Evolutionary conservation across 768 basidiomycete genomes (phyloP).

Genomic region (Mycena indigotica): DNA sequence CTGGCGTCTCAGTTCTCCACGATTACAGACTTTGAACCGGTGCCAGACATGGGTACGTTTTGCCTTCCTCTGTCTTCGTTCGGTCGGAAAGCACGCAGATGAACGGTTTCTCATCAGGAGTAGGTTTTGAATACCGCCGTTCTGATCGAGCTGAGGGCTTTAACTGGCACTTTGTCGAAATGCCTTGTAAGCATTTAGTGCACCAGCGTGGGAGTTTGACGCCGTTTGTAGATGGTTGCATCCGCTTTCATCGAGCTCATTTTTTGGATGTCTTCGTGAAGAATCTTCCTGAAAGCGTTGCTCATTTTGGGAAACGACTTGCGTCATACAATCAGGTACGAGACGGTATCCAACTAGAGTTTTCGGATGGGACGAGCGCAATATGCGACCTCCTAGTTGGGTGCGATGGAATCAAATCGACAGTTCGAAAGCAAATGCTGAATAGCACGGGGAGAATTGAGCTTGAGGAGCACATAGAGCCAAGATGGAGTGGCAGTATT

Average conservation of each 20-base stretch:
- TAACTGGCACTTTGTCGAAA: slow-evolving; percentile 40
- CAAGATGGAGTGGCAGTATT: slow-evolving; percentile 48
- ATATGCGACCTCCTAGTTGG: slow-evolving; percentile 47
- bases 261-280: slow-evolving; percentile 47
- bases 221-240: slow-evolving; percentile 35
- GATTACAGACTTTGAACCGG: slow-evolving; percentile 20
- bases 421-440: slow-evolving; percentile 35
- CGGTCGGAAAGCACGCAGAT: neutral
- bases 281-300: slow-evolving; percentile 34
- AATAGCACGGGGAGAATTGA: slow-evolving; percentile 20
- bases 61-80: no score
- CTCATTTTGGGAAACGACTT: slow-evolving; percentile 42
- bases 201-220: neutral
- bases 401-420: slow-evolving; percentile 48
- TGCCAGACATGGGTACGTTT: slow-evolving; percentile 31
- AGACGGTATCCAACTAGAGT: slow-evolving; percentile 25
- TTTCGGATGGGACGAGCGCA: slow-evolving; percentile 36
- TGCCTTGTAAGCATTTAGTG: slow-evolving; percentile 38
- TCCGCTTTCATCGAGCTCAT: slow-evolving; percentile 51
- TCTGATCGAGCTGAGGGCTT: slow-evolving; percentile 46
- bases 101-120: slow-evolving; percentile 29
- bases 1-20: slow-evolving; percentile 34
- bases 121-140: slow-evolving; percentile 49
- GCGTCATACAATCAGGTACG: slow-evolving; percentile 28
- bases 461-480: slow-evolving; percentile 39